Conservation (phyloP, 345 rosid genomes). For the Noccaea bulbosa region DNA sequence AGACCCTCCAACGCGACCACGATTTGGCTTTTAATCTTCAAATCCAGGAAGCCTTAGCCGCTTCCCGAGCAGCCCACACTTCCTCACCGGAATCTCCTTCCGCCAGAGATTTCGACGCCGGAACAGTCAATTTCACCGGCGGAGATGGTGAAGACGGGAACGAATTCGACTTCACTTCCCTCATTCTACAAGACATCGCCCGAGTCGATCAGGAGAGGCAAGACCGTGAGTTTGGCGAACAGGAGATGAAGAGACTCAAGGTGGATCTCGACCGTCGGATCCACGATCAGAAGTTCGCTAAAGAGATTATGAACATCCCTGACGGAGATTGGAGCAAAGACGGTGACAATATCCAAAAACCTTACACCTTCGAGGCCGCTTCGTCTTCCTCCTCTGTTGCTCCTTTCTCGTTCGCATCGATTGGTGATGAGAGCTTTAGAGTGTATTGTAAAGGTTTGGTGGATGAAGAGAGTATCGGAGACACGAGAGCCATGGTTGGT, state of each 20-base stretch:
- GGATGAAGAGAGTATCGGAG: constrained; percentile 52
- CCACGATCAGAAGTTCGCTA: constrained; percentile 64
- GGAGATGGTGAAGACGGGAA: background rate
- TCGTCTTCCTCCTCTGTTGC: constrained; percentile 15
- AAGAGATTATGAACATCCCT: constrained; percentile 53
- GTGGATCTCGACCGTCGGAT: constrained; percentile 62
- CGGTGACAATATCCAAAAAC: constrained; percentile 57
- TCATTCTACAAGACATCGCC: constrained; percentile 54
- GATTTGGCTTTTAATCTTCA: constrained; percentile 71
- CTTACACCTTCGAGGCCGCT: constrained; percentile 46
- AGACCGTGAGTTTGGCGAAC: constrained; percentile 50
- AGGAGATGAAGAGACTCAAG: constrained; percentile 45
- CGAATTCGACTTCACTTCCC: constrained; percentile 41
- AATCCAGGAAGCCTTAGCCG: constrained; percentile 61
- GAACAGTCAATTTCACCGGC: background rate
- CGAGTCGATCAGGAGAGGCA: constrained; percentile 50
- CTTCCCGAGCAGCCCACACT: constrained; percentile 46
- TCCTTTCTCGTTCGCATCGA: background rate
- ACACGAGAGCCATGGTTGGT: constrained; percentile 39
- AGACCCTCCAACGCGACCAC: constrained; percentile 50
- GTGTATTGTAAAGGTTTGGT: constrained; percentile 50
- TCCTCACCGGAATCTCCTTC: constrained; percentile 16
- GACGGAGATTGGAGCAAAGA: constrained; percentile 58
- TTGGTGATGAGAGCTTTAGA: constrained; percentile 31
- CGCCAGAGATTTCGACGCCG: background rate